A percentile compares a stretch with the other conserved stretches of the same genome.
Conservation (phyloP, 495 filamentous ascomycete species). For the Aspergillus homomorphus region DNA sequence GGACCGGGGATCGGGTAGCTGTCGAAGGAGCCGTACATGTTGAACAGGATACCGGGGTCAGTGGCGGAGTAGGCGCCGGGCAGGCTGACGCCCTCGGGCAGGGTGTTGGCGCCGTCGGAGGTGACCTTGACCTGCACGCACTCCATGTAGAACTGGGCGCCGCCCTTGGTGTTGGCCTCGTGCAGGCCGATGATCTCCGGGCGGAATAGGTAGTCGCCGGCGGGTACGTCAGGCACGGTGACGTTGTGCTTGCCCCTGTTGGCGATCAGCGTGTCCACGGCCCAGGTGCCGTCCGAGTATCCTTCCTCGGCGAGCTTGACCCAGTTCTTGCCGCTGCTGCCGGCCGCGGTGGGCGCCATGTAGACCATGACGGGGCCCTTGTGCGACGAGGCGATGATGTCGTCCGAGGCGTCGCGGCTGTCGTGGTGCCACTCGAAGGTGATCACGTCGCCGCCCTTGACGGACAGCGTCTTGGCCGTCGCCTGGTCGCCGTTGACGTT, state of each 20-base stretch:
- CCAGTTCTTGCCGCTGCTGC: constrained; percentile 20
- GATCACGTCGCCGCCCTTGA: constrained; percentile 25
- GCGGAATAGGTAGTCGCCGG: constrained; percentile 25
- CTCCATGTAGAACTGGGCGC: constrained; percentile 30
- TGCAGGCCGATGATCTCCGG: constrained; percentile 28
- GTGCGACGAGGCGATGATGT: constrained; percentile 27
- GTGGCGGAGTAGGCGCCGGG: constrained; percentile 21
- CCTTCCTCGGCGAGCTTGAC: constrained; percentile 27
- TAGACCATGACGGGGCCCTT: constrained; percentile 24
- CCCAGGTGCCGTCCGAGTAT: constrained; percentile 22
- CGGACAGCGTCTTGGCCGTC: constrained; percentile 20
- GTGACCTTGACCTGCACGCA: constrained; percentile 26
- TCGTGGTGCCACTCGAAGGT: constrained; percentile 30
- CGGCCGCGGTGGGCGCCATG: constrained; percentile 22
- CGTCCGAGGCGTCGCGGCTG: constrained; percentile 19
- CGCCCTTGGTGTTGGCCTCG: constrained; percentile 17
- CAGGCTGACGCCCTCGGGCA: constrained; percentile 22
- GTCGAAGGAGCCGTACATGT: constrained; percentile 19
- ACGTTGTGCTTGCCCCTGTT: constrained; percentile 26
- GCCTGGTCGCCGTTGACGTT: constrained; percentile 23
- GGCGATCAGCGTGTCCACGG: constrained; percentile 21
- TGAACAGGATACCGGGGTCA: constrained; percentile 22
- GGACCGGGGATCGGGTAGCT: constrained; percentile 26
- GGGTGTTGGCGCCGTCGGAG: constrained; percentile 17
- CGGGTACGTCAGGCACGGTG: constrained; percentile 23